Conservation (phyloP, 306 rosid species). For the Ormosia emarginata region DNA sequence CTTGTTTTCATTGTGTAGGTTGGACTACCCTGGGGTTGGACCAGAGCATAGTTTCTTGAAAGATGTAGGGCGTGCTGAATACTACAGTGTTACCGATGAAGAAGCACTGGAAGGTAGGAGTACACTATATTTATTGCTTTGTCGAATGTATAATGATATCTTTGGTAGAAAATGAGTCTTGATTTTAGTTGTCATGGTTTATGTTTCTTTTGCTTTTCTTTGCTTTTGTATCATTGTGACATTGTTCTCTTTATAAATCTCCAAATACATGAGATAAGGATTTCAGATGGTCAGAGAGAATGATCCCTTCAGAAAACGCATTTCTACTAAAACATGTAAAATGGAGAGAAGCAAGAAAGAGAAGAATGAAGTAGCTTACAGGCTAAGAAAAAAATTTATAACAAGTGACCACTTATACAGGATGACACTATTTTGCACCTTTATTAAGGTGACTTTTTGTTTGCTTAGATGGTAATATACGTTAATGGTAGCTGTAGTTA, state of each 20-base stretch:
- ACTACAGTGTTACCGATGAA: slow-evolving; percentile 70
- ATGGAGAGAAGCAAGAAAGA: neutral
- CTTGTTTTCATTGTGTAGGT: no score
- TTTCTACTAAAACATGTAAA: neutral
- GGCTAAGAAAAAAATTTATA: neutral
- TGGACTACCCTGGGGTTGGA: slow-evolving; percentile 99
- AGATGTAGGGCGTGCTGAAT: slow-evolving; percentile 77
- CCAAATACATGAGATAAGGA: neutral
- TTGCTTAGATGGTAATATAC: neutral
- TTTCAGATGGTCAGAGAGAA: neutral
- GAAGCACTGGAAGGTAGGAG: slow-evolving; percentile 87
- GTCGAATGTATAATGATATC: neutral
- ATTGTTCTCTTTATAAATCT: neutral
- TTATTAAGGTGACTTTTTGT: neutral
- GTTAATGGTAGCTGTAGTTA: neutral
- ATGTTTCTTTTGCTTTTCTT: neutral
- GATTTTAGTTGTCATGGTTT: slow-evolving; percentile 8
- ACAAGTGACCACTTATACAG: neutral
- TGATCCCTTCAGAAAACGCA: neutral
- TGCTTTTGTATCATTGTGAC: neutral
- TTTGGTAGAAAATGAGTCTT: neutral
- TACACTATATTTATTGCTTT: neutral
- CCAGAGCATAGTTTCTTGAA: slow-evolving; percentile 95
- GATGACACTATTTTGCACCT: neutral
- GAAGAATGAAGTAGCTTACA: neutral